A percentile compares a stretch with the other conserved stretches of the same genome.
Conservation (phyloP, 2,329 filamentous ascomycete species). For the Aspergillus sp. region DNA sequence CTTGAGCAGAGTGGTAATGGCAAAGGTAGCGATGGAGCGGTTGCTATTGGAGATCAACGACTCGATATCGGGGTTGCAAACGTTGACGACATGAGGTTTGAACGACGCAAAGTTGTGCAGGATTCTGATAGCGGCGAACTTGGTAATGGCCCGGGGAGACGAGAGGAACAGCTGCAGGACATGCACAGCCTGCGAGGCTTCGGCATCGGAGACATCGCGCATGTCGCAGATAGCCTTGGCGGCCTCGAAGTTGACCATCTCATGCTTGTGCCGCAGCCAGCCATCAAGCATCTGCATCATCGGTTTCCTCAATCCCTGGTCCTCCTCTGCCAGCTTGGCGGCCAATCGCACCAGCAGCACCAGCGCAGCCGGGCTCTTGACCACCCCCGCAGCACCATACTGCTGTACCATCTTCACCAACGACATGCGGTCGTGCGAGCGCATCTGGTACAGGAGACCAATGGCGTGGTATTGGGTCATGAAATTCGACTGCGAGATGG, state of each 20-base stretch:
- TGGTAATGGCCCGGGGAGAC: conserved; percentile 89
- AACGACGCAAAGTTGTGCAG: conserved; percentile 94
- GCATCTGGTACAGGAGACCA: conserved; percentile 95
- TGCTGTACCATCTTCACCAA: conserved; percentile 99
- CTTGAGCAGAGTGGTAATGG: conserved; percentile 95
- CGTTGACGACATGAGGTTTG: conserved; percentile 85
- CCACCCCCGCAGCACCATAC: conserved; percentile 80
- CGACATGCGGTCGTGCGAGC: conserved; percentile 94
- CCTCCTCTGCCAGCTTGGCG: conserved; percentile 89
- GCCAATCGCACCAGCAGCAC: conserved; percentile 89
- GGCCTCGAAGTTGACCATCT: conserved; percentile 99
- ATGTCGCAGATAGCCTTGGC: conserved; percentile 97
- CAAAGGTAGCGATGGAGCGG: conserved; percentile 94
- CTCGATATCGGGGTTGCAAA: conserved; percentile 97
- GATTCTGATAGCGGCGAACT: conserved; percentile 94
- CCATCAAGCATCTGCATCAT: conserved; percentile 97
- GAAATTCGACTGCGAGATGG: conserved; percentile 73
- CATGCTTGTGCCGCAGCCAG: conserved; percentile 96
- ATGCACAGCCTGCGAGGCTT: conserved; percentile 87
- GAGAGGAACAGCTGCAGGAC: conserved; percentile 95
- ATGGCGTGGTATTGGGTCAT: conserved; percentile 99
- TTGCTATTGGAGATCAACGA: conserved; percentile 94
- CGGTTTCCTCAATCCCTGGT: conserved; percentile 77
- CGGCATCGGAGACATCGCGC: conserved; percentile 83
- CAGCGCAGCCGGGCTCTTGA: conserved; percentile 90